Evolutionary conservation across 2,329 filamentous ascomycete genomes (phyloP), one percentile per base, ranked within the genome.

Genomic region (Sclerotinia trifoliorum): DNA sequence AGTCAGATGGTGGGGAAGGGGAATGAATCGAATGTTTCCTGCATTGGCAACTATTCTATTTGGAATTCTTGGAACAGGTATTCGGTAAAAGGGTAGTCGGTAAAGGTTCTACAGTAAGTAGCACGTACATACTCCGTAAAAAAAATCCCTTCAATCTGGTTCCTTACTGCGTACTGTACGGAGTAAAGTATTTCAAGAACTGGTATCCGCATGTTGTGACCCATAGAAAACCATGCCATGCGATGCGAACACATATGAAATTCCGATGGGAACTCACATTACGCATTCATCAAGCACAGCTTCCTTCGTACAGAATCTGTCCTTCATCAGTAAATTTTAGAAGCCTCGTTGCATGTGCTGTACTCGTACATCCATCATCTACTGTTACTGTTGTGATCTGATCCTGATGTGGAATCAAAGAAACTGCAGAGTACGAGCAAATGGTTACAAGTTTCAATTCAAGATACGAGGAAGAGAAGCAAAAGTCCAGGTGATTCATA

Each of bases 221-320:
- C 60, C 60, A 63, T 63, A 51, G 51, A 39, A 39, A 42, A 2
- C 21, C n/a, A 63, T 51, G 46, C 60, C n/a, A 63, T 63, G 60
- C 60, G 46, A 51, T 51, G 60, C 60, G 60, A 63, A 63, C 60
- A 51, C 19, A 63, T 63, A 63, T 63, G 60, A 63, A 63, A 21
- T 48, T 63, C 60, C 60, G 46, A 63, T 63, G 60, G 60, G 39
- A 39, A 63, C 46, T 51, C 21, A n/a, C 60, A 63, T 63, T 35
- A 17, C 32, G 46, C 60, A 51, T 62, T 62, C 60, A 51, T 46
- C 60, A 39, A 51, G 46, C 60, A 63, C 60, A 39, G 15, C 60
- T 29, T 51, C 51, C 29, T 26, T 39, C 29, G 44, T 35, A 51
- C 60, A 51, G 46, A 49, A 49, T 62, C 21, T 39, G 21, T 62